Base-by-base conservation (phyloP, 2,329 filamentous ascomycete species). In the Fusarium vanettenii region DNA sequence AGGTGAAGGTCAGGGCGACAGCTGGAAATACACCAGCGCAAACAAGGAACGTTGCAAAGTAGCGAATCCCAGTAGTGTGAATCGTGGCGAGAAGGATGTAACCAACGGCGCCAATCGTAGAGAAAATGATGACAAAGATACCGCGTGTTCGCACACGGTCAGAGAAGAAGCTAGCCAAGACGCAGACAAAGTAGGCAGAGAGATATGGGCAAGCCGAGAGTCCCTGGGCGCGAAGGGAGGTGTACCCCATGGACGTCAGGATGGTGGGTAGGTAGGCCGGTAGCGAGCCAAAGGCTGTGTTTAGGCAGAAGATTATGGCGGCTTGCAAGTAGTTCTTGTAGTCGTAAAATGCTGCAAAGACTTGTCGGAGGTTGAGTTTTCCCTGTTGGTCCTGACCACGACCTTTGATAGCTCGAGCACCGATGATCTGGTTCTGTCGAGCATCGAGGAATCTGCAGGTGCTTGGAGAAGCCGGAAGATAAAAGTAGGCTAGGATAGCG, bases 171-270 rank as follows among this genome's bases (percentile, higher is more conserved):
- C 52, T 56, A 4, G 52, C n/a, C 52, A 22, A 22, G n/a, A 56
- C 52, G 20, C 52, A 56, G 27, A 56, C 84, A 84, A 93, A 75
- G 79, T 92, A 94, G 2, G 92, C 88, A 18, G 93, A 81, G 75
- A 94, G 90, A 80, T 92, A 94, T 0, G 92, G 92, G 1, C 92
- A 92, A 0, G 92, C 92, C 1, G 92, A 92, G 14, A 95, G 87
- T 1, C 92, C 93, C 81, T 95, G 93, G 0, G 93, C 91, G 67
- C 91, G 86, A 70, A 94, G 87, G 16, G 87, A 84, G 0, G 87
- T 89, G 82, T 92, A 94, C 11, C 93, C 92, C 90, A 95, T 93
- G 64, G 89, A 85, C 59, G 86, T 82, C 16, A 93, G 83, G 72
- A 93, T 91, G 2, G 89, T 88, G 0, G 91, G 91, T 2, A 93